phyloP scores from a whole-genome alignment of 2,329 filamentous ascomycete genomes.

The Penicillium verrucosum region DNA sequence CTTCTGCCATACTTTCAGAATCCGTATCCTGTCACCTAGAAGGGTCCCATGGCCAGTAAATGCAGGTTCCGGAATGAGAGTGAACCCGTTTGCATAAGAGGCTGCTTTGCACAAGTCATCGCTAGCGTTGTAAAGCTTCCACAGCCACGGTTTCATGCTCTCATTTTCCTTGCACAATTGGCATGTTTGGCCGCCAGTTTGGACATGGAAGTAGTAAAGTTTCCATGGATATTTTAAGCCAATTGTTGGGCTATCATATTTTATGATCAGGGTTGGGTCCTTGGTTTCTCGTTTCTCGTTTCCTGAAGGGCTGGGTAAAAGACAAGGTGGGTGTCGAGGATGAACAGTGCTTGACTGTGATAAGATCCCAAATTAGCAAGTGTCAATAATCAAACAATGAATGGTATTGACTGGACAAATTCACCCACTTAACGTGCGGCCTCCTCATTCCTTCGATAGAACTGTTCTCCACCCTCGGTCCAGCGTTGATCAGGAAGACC shows the following conservation, averaged over 20 bases:
- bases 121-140: neutral
- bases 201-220: neutral
- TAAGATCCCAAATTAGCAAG: neutral
- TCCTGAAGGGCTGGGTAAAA: neutral
- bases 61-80: too few species aligned
- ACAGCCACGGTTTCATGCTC: neutral
- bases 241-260: too few species aligned
- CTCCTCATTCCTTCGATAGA: too few species aligned
- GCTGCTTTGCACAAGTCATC: too few species aligned
- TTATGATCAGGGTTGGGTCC: neutral
- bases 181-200: neutral
- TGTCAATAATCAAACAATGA: neutral
- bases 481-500: neutral
- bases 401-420: too few species aligned
- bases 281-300: neutral
- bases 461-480: neutral
- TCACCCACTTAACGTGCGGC: neutral
- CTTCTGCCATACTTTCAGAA: too few species aligned
- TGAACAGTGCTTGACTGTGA: neutral
- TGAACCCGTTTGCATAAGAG: too few species aligned
- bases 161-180: neutral
- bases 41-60: too few species aligned
- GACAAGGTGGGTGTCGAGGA: neutral
- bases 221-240: neutral
- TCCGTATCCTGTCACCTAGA: too few species aligned